phyloP scores from a whole-genome alignment of 2,329 filamentous ascomycete species.

The Beauveria sp. region DNA sequence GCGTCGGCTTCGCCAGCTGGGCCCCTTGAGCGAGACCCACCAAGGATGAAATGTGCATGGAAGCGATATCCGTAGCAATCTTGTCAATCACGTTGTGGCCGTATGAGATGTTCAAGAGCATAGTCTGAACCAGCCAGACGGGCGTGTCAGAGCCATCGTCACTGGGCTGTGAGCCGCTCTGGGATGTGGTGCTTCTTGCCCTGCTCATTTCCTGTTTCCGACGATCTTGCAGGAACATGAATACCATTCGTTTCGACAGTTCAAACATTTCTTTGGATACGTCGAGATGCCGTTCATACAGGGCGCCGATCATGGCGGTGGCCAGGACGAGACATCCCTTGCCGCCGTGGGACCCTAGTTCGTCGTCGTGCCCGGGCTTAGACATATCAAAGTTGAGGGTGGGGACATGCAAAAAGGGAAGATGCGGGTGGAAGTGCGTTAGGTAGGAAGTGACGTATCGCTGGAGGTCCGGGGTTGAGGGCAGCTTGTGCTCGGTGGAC shows the following conservation, averaged over 20 bases:
- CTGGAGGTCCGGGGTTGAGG: conserved; percentile 78
- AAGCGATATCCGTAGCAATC: conserved; percentile 82
- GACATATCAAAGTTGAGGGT: conserved; percentile 85
- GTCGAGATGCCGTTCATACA: conserved; percentile 78
- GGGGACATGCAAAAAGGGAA: conserved; percentile 89
- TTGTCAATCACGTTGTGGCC: conserved; percentile 93
- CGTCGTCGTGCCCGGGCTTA: conserved; percentile 51
- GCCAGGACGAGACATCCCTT: conserved; percentile 78
- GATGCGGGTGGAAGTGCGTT: conserved; percentile 84
- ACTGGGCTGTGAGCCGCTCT: conserved; percentile 38
- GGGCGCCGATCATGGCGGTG: conserved; percentile 70
- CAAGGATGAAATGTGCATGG: conserved; percentile 82
- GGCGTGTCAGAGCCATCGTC: conserved; percentile 69
- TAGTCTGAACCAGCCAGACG: conserved; percentile 91
- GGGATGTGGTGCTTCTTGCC: conserved; percentile 43
- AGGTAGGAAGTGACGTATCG: conserved; percentile 88
- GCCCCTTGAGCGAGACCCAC: conserved; percentile 87
- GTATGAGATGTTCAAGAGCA: conserved; percentile 93
- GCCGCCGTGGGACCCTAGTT: conserved; percentile 59
- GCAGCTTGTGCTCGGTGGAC: conserved; percentile 51
- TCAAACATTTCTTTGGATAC: conserved; percentile 83
- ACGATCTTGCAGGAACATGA: conserved; percentile 84
- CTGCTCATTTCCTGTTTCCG: conserved; percentile 70
- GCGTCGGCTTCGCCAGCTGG: conserved; percentile 51
- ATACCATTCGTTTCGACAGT: conserved; percentile 91